These are phyloP conservation scores for Phlyctochytrium bullatum DNA, from an alignment of 192 early-diverging fungal genomes.

Conservation along the genomic window DNA sequence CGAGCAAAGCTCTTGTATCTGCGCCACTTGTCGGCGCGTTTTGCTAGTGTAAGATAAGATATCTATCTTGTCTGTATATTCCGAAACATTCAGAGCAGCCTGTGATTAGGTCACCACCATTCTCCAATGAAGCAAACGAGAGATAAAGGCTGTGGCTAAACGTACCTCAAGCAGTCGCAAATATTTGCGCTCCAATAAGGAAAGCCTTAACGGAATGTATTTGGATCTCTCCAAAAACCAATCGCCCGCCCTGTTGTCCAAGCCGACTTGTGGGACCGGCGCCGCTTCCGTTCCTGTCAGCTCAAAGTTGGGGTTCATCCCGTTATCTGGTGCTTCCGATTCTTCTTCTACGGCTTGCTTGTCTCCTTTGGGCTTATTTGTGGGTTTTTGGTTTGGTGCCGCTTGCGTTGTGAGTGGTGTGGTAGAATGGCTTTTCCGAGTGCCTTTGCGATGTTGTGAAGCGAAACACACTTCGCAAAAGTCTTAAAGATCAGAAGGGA, in stretches of 20 bases:
- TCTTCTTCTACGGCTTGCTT: background rate
- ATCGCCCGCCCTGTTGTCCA: constrained; percentile 51
- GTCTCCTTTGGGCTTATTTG: background rate
- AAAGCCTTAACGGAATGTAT: constrained; percentile 92
- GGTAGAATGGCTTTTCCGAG: constrained; percentile 35
- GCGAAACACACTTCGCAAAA: constrained; percentile 91
- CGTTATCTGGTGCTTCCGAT: background rate
- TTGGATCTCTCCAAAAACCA: constrained; percentile 87
- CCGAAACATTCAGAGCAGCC: constrained; percentile 87
- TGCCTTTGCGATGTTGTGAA: constrained; percentile 48
- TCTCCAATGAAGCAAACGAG: background rate
- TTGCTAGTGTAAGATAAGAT: constrained; percentile 76
- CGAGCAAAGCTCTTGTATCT: constrained; percentile 95
- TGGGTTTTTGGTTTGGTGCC: background rate
- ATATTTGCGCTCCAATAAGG: constrained; percentile 86
- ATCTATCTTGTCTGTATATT: constrained; percentile 84
- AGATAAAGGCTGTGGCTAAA: no score
- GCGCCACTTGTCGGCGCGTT: constrained; percentile 82
- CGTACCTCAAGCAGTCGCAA: constrained; percentile 79
- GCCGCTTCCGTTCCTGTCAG: constrained; percentile 33
- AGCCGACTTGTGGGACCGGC: constrained; percentile 29
- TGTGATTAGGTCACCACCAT: background rate
- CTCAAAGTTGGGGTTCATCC: constrained; percentile 9
- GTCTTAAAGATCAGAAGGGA: no score
- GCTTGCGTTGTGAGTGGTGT: constrained; percentile 16